Evolutionary conservation across 371 early-diverging fungal species (phyloP).

Genomic region (Mucor lusitanicus): DNA sequence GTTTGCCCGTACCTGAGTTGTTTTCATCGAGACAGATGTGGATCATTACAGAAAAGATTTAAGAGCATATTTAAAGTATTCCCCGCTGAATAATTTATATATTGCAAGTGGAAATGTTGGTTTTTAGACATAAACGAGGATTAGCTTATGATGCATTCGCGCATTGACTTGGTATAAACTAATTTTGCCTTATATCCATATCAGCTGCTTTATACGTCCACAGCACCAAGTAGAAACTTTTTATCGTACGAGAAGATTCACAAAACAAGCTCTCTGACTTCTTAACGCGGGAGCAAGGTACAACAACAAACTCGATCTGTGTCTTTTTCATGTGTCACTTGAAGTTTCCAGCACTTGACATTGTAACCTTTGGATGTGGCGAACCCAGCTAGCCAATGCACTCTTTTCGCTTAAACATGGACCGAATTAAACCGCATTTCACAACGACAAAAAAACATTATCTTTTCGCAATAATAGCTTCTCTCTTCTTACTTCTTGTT

Average conservation of each 20-base stretch:
- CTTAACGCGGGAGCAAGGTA: not conserved
- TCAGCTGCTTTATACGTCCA: too few relatives aligned
- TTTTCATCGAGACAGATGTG: too few relatives aligned
- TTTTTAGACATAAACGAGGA: too few relatives aligned
- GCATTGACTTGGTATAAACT: too few relatives aligned
- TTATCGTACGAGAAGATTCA: not conserved
- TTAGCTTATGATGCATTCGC: too few relatives aligned
- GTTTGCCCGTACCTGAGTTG: too few relatives aligned
- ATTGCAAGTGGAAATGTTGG: too few relatives aligned
- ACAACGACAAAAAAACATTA: not conserved
- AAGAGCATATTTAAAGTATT: too few relatives aligned
- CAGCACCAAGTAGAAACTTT: not conserved
- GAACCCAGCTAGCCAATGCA: not conserved
- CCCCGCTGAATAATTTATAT: too few relatives aligned
- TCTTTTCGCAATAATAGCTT: not conserved
- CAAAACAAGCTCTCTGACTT: not conserved
- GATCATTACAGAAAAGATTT: too few relatives aligned
- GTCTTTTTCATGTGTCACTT: not conserved
- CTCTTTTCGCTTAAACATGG: not conserved
- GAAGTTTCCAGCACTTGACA: not conserved
- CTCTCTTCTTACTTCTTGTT: not conserved
- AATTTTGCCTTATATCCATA: too few relatives aligned
- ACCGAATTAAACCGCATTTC: not conserved
- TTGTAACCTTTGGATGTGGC: not conserved
- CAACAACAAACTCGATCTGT: not conserved